phyloP scores from a whole-genome alignment of 2,329 filamentous ascomycete species.

The Stemphylium beticola region DNA sequence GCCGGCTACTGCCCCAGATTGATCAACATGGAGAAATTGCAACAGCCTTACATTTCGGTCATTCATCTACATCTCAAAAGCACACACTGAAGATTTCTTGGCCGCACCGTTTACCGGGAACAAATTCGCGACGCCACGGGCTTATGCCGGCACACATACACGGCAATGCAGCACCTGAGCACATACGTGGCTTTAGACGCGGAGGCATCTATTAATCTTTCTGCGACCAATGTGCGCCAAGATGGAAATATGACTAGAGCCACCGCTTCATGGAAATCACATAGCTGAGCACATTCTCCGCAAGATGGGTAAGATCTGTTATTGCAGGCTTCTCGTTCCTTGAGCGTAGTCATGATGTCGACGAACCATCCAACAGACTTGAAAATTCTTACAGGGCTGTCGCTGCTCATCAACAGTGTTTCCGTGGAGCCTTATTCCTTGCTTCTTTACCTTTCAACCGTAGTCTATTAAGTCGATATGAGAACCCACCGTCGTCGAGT shows the following conservation, averaged over 20 bases:
- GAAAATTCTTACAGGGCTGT: background rate
- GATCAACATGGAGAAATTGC: conserved; percentile 14
- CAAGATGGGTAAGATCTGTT: background rate
- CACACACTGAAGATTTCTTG: conserved; percentile 4
- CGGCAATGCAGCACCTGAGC: background rate
- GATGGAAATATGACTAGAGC: background rate
- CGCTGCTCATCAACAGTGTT: background rate
- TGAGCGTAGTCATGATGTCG: background rate
- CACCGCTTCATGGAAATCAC: background rate
- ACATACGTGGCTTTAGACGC: conserved; percentile 3
- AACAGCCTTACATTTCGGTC: conserved; percentile 5
- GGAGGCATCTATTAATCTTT: conserved; percentile 2
- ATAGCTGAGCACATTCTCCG: background rate
- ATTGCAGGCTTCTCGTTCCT: background rate
- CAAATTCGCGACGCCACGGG: conserved; percentile 4
- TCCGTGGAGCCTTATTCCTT: background rate
- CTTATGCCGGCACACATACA: conserved; percentile 2
- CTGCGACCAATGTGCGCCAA: conserved; percentile 2
- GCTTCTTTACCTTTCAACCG: background rate
- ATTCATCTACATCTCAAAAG: background rate
- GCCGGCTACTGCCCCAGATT: conserved; percentile 10
- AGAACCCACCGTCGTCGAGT: background rate
- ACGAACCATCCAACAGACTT: background rate
- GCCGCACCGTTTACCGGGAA: conserved; percentile 7
- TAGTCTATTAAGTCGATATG: background rate